Conservation (phyloP, 345 rosid species). For the Anastatica hierochuntica region DNA sequence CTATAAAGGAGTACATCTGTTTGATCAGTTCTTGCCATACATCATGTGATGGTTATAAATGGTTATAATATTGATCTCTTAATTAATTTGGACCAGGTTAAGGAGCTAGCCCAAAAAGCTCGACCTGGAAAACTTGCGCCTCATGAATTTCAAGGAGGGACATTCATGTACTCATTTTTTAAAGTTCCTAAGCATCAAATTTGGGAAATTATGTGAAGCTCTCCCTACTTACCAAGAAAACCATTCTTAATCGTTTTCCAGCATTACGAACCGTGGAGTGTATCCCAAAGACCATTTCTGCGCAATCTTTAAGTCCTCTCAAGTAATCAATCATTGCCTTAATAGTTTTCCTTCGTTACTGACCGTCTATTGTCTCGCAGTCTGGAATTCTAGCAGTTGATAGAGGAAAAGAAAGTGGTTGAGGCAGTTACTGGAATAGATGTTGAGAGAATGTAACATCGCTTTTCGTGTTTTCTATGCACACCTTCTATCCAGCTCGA, state of each 20-base stretch:
- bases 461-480: not conserved
- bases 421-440: slow-evolving; percentile 58
- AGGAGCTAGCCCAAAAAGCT: slow-evolving; percentile 90
- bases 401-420: slow-evolving; percentile 81
- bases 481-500: too few species aligned
- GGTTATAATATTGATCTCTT: not conserved
- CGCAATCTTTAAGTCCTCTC: slow-evolving; percentile 94
- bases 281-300: slow-evolving; percentile 82
- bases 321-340: slow-evolving; percentile 46
- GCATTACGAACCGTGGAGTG: slow-evolving; percentile 99
- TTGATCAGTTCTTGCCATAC: not conserved
- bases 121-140: slow-evolving; percentile 86
- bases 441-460: slow-evolving; percentile 39
- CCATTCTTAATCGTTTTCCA: slow-evolving; percentile 27
- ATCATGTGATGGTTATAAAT: not conserved
- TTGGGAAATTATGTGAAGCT: not conserved
- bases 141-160: slow-evolving; percentile 89
- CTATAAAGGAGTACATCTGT: slow-evolving; percentile 6
- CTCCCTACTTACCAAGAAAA: slow-evolving; percentile 2
- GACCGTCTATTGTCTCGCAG: slow-evolving; percentile 35
- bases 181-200: slow-evolving; percentile 1
- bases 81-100: slow-evolving; percentile 49
- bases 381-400: slow-evolving; percentile 92
- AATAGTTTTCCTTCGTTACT: not conserved
- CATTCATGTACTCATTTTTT: slow-evolving; percentile 54